Base-by-base conservation (phyloP, 2,329 filamentous ascomycete species). In the Hypoxylon sp. region DNA sequence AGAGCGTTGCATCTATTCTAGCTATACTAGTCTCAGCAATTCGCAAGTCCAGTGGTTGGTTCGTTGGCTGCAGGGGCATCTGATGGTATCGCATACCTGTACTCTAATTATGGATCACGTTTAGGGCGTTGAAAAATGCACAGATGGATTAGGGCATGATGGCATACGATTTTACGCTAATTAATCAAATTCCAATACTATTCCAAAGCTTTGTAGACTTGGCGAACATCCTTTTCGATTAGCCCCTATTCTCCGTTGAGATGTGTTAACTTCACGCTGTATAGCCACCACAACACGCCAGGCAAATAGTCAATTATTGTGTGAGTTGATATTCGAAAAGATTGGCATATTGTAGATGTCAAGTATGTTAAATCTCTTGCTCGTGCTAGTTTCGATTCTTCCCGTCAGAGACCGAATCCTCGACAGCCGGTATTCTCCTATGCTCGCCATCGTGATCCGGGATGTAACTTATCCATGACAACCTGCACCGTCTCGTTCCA, bases 391-490 rank as follows among this genome's bases (percentile, higher is more conserved):
- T 30, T 58, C 5, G 37, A 30, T 22, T 31, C 20, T 46, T 44
- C 14, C 40, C 17, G 27, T 30, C 31, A 7, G 7, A 3, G 5
- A 8, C 14, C 14, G 13, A 44, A 33, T 31, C 37, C 17, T 31
- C 11, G 11, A 46, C 37, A 11, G 27, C 17, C 22, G n/a, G 46
- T 35, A 25, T 57, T 46, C 14, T 48, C 31, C 35, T 7, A 56
- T 48, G 40, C 17, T 25, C 7, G 11, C 20, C 17, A 22, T 27
- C 2, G 11, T 13, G 2, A 31, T 27, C 42, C 3, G 25, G 22
- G n/a, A 2, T 17, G 27, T 3, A 25, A 8, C 17, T 73, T 57
- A 76, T 2, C 64, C 70, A 48, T 74, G 76, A 44, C 74, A 77
- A 11, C 72, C 74, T 8, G 73, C 75, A 17, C 55, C 53, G 11